phyloP scores from a whole-genome alignment of 306 rosid genomes.

The Dicorynia guianensis region DNA sequence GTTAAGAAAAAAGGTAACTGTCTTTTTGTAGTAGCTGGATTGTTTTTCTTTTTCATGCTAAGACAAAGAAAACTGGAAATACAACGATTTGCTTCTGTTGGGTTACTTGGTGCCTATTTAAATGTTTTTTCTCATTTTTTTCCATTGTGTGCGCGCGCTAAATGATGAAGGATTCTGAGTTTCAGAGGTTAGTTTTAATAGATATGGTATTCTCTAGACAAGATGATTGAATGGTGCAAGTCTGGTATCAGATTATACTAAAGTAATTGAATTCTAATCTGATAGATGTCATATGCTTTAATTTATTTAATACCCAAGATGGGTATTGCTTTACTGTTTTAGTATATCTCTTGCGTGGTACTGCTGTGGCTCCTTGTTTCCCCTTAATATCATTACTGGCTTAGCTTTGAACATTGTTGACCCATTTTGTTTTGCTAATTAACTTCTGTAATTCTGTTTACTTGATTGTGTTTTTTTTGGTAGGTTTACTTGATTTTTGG shows the following conservation, averaged over 20 bases:
- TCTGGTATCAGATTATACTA: background rate
- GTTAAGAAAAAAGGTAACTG: conserved; percentile 72
- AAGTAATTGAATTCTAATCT: background rate
- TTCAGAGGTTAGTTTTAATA: background rate
- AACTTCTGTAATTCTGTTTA: too few species aligned
- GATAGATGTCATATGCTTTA: background rate
- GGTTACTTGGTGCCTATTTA: background rate
- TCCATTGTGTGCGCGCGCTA: too few species aligned
- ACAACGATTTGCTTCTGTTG: background rate
- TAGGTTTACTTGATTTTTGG: conserved; percentile 5
- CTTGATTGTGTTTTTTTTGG: too few species aligned
- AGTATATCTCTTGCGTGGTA: background rate
- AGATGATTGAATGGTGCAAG: conserved; percentile 3
- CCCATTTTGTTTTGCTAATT: background rate
- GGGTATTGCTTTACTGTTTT: background rate
- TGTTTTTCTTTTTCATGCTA: background rate
- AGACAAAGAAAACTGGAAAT: background rate
- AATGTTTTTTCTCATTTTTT: too few species aligned
- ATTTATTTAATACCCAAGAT: background rate
- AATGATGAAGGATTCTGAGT: background rate
- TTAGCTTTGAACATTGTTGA: too few species aligned
- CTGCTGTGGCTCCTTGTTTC: background rate
- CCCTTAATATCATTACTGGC: background rate
- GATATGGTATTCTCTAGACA: background rate
- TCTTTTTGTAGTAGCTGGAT: background rate